phyloP scores from a whole-genome alignment of 805 yeast species.

The Starmera quercuum region DNA sequence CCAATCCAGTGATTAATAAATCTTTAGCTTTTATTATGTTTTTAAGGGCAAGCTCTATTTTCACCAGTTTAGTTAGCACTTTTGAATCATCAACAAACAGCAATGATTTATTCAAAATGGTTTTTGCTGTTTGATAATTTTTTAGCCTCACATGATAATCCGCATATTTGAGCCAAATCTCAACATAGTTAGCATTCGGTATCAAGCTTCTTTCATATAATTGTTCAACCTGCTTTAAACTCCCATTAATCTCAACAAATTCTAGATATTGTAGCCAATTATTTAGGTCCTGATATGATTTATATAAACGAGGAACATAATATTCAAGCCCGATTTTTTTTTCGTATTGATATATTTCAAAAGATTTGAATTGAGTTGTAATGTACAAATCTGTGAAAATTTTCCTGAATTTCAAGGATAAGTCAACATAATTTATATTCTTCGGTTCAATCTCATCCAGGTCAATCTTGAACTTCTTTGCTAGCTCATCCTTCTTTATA shows the following conservation, averaged over 20 bases:
- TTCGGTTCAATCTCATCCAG: conserved; percentile 1
- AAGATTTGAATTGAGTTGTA: conserved; percentile 45
- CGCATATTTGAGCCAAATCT: conserved; percentile 43
- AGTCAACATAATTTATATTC: conserved; percentile 17
- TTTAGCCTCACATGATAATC: conserved; percentile 29
- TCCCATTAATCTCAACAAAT: conserved; percentile 34
- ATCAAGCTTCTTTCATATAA: conserved; percentile 43
- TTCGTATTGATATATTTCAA: conserved; percentile 44
- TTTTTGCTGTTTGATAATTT: conserved; percentile 28
- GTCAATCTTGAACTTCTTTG: conserved; percentile 14
- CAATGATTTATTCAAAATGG: conserved; percentile 29
- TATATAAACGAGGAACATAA: conserved; percentile 25
- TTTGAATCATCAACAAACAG: conserved; percentile 15
- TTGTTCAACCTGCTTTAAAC: conserved; percentile 14
- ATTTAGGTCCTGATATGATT: conserved; percentile 38
- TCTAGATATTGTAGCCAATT: conserved; percentile 54
- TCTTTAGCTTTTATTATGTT: conserved; percentile 29
- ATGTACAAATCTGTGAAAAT: conserved; percentile 44
- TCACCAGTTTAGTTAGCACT: conserved; percentile 31
- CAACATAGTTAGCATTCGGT: conserved; percentile 34
- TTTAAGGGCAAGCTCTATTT: conserved; percentile 32
- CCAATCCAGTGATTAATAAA: conserved; percentile 10
- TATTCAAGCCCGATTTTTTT: conserved; percentile 29
- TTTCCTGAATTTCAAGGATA: conserved; percentile 34
- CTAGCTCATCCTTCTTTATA: conserved; percentile 11